Conservation (phyloP, 495 filamentous ascomycete genomes). For the Paragyromitra xinjiangensis region DNA sequence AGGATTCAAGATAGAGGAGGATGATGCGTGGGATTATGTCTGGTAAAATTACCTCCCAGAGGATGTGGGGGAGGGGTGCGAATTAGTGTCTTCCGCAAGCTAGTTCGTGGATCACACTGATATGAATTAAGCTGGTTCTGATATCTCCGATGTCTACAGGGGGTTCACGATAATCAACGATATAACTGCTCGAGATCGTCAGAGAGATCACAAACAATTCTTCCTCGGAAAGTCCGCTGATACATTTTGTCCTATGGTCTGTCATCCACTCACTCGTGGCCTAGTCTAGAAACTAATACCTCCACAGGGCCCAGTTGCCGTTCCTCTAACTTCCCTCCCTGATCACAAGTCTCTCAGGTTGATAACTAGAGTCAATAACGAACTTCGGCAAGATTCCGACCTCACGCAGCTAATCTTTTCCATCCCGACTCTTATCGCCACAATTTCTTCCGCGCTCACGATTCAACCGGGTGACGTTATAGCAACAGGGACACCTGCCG, state of each 20-base stretch:
- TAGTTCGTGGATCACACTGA: too few relatives aligned
- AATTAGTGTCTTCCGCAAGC: too few relatives aligned
- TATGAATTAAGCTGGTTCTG: slow-evolving; percentile 8
- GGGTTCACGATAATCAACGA: slow-evolving; percentile 69
- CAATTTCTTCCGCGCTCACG: slow-evolving; percentile 62
- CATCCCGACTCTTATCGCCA: slow-evolving; percentile 60
- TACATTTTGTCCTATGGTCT: slow-evolving; percentile 67
- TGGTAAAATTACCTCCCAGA: slow-evolving; percentile 55
- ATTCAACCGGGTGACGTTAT: slow-evolving; percentile 62
- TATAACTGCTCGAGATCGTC: slow-evolving; percentile 66
- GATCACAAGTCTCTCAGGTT: slow-evolving; percentile 58
- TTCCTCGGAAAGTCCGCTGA: slow-evolving; percentile 67
- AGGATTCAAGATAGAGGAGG: slow-evolving; percentile 62
- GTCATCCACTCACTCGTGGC: not conserved
- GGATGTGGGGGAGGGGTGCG: not conserved
- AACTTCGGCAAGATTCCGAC: slow-evolving; percentile 60
- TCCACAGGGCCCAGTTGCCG: slow-evolving; percentile 64
- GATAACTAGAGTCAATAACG: slow-evolving; percentile 63
- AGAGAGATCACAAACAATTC: slow-evolving; percentile 69
- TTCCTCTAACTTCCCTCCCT: slow-evolving; percentile 62
- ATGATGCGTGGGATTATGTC: slow-evolving; percentile 64
- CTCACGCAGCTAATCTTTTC: slow-evolving; percentile 63
- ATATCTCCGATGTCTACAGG: slow-evolving; percentile 19
- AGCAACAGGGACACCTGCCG: slow-evolving; percentile 65
- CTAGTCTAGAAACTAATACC: slow-evolving; percentile 3